Evolutionary conservation across 257 asterid species (phyloP), one percentile per base, ranked within the genome.

Genomic region (Solanum dulcamara): DNA sequence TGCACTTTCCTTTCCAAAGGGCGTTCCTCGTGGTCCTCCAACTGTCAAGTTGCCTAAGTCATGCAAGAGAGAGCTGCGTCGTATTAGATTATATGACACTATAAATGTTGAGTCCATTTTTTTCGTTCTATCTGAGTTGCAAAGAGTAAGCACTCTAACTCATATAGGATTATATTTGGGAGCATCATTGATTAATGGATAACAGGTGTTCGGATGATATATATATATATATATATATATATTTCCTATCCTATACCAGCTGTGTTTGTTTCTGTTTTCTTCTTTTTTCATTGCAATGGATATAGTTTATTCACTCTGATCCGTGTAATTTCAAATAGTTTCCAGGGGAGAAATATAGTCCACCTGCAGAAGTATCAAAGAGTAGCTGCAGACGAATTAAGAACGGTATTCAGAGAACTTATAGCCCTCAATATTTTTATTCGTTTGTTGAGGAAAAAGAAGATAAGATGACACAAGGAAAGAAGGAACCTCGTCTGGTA

Each of bases 61-160:
- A 2, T 89, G 91, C 81, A 84, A 53, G 48, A 80, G 97, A 86
- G 95, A 93, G 83, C 92, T 95, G 24, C 93, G 88, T 33, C 91
- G 91, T 44, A 91, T 95, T 48, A 90, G 98, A 32, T 86, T 95
- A 32, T 93, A 95, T 77, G 97, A 95, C 91, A 88, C 92, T 0
- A 66, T 33, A 55, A 89, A 91, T 87, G 87, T 90, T 3, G 85
- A 88, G 35, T 93, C 92, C 83, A 85, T 95, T 81, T 93, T 89
- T 84, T 92, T 90, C 17, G 96, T 95, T 48, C 94, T 93, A 62
- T 90, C 93, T 4, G 90, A 88, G 88, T 83, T 93, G 86, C 98
- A 93, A 84, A 87, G 90, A 83, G 98, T 93, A 88, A 86, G 88
- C 38, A 18, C 18, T 64, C 72, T 64, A 4, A 64, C n/a, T n/a